phyloP scores from a whole-genome alignment of 2,329 filamentous ascomycete genomes.

The Fusarium sp. region DNA sequence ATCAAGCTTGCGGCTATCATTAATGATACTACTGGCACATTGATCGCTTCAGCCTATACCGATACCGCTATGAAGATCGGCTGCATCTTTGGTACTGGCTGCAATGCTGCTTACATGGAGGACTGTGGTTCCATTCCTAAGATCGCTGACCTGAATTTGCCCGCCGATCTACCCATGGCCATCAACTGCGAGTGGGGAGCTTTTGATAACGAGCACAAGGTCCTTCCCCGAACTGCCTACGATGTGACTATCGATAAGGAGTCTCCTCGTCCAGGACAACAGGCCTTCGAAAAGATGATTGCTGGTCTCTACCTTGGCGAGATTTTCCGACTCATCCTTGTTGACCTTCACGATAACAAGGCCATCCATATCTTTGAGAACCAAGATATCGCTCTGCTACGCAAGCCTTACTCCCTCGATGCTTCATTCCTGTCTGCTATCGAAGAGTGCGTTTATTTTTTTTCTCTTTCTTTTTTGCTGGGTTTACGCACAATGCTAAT shows the following conservation, averaged over 20 bases:
- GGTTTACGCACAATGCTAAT: slow-evolving; percentile 7
- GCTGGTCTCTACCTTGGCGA: slow-evolving; percentile 94
- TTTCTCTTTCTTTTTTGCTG: not conserved
- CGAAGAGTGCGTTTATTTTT: slow-evolving; percentile 74
- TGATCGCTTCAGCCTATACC: slow-evolving; percentile 98
- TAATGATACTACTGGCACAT: slow-evolving; percentile 96
- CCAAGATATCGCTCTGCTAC: slow-evolving; percentile 82
- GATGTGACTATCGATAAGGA: slow-evolving; percentile 89
- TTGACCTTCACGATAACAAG: slow-evolving; percentile 85
- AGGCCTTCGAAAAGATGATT: slow-evolving; percentile 98
- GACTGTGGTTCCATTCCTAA: slow-evolving; percentile 90
- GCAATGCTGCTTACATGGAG: slow-evolving; percentile 99
- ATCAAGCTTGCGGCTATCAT: slow-evolving; percentile 94
- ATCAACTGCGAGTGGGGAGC: slow-evolving; percentile 99
- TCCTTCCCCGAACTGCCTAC: slow-evolving; percentile 86
- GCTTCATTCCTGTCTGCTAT: slow-evolving; percentile 92
- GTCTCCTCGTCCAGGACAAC: slow-evolving; percentile 91
- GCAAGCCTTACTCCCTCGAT: slow-evolving; percentile 89
- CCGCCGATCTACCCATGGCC: slow-evolving; percentile 84
- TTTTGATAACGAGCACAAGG: slow-evolving; percentile 92
- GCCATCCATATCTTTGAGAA: slow-evolving; percentile 80
- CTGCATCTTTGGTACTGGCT: slow-evolving; percentile 98
- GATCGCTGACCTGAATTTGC: slow-evolving; percentile 89
- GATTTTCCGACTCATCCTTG: slow-evolving; percentile 87
- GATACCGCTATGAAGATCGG: slow-evolving; percentile 92